These are phyloP conservation scores for Funneliformis mosseae DNA, from an alignment of 192 early-diverging fungal species.

Conservation along the genomic window DNA sequence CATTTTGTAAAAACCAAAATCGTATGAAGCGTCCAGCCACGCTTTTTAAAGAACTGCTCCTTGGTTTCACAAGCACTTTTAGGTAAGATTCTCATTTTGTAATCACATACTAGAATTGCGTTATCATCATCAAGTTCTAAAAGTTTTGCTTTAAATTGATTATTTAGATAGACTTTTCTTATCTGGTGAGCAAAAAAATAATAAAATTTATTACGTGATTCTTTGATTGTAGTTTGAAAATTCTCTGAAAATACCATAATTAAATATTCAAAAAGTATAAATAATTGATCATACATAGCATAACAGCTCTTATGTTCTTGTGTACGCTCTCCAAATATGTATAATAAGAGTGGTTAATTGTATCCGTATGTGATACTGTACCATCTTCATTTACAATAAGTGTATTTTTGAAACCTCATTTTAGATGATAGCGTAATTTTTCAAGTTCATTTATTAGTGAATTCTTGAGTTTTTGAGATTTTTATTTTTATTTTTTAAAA, in stretches of 20 bases:
- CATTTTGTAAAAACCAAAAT: neutral
- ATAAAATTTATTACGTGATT: neutral
- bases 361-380: too few species aligned
- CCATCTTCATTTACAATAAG: too few species aligned
- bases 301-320: neutral
- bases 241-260: neutral
- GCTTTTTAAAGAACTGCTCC: neutral
- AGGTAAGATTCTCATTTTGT: neutral
- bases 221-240: neutral
- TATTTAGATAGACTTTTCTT: neutral
- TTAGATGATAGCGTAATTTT: too few species aligned
- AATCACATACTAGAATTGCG: neutral
- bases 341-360: too few species aligned
- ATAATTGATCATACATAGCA: neutral
- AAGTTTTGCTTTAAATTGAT: too few species aligned
- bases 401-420: too few species aligned
- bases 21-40: neutral
- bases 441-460: too few species aligned
- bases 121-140: too few species aligned
- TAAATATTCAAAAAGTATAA: neutral
- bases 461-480: neutral
- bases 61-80: neutral
- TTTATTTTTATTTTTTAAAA: neutral
- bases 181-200: slow-evolving; percentile 1
- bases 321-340: neutral